Conservation (phyloP, 441 rosid species). For the Syzygium malaccense region DNA sequence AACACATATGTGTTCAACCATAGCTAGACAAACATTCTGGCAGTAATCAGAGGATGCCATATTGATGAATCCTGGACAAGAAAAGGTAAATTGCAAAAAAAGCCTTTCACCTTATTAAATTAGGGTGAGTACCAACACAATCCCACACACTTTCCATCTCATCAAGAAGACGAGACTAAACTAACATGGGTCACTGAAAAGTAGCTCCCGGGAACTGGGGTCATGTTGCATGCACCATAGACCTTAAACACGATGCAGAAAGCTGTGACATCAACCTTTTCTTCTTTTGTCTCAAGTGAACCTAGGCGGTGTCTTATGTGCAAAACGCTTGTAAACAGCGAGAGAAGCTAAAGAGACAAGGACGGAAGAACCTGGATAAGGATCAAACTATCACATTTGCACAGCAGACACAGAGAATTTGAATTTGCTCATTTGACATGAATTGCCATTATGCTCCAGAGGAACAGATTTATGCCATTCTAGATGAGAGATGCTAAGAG, state of each 20-base stretch:
- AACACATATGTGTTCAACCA: neutral
- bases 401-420: neutral
- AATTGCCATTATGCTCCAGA: neutral
- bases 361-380: neutral
- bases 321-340: neutral
- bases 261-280: neutral
- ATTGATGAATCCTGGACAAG: neutral
- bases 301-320: neutral
- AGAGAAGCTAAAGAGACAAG: neutral
- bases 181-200: neutral
- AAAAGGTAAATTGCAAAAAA: neutral
- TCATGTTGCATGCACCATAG: neutral
- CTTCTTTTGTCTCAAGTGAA: neutral
- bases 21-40: neutral
- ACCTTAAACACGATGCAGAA: neutral
- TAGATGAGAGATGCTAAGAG: neutral
- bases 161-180: neutral
- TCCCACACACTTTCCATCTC: neutral
- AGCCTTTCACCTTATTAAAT: neutral
- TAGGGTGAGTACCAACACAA: neutral
- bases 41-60: neutral
- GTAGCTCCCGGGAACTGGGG: neutral
- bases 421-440: neutral
- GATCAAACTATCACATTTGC: neutral
- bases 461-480: neutral